Conservation (phyloP, 1,284 basidiomycete genomes). For the Pseudozyma flocculosa region DNA sequence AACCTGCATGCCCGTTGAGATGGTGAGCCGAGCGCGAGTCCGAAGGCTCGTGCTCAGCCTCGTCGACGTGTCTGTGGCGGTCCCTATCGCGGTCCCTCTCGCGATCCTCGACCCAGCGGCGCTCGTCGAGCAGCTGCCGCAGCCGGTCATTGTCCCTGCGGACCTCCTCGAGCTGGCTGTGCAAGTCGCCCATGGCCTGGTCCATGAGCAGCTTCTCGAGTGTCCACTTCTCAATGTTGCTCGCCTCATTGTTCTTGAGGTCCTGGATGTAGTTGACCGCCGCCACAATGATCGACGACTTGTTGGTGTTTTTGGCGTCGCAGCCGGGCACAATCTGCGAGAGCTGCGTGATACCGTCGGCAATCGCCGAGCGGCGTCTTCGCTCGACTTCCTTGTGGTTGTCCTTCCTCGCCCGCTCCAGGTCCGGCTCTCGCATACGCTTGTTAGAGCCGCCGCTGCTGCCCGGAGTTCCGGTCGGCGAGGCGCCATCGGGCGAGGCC, state of each 20-base stretch:
- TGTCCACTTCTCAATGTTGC: slow-evolving; percentile 87
- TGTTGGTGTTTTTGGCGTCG: slow-evolving; percentile 73
- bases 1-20: too few species aligned
- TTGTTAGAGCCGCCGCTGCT: slow-evolving; percentile 23
- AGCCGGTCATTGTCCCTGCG: slow-evolving; percentile 42
- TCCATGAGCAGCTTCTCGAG: slow-evolving; percentile 88
- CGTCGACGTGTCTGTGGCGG: too few species aligned
- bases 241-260: slow-evolving; percentile 83
- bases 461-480: background rate
- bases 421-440: slow-evolving; percentile 39
- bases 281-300: slow-evolving; percentile 79
- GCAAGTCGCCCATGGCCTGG: slow-evolving; percentile 64
- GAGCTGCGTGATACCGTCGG: slow-evolving; percentile 90
- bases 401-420: slow-evolving; percentile 51
- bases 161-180: slow-evolving; percentile 45
- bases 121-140: slow-evolving; percentile 30
- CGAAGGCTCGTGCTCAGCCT: too few species aligned
- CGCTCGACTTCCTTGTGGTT: slow-evolving; percentile 87
- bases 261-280: slow-evolving; percentile 86
- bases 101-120: background rate
- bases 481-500: background rate
- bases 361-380: slow-evolving; percentile 87
- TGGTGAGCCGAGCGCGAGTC: too few species aligned
- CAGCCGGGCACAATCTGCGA: slow-evolving; percentile 78
- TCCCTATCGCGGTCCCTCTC: background rate